Percentiles rank a stretch among this genome's conserved stretches.
Conservation (phyloP, 1,284 basidiomycete genomes). For the Thecaphora thlaspeos region DNA sequence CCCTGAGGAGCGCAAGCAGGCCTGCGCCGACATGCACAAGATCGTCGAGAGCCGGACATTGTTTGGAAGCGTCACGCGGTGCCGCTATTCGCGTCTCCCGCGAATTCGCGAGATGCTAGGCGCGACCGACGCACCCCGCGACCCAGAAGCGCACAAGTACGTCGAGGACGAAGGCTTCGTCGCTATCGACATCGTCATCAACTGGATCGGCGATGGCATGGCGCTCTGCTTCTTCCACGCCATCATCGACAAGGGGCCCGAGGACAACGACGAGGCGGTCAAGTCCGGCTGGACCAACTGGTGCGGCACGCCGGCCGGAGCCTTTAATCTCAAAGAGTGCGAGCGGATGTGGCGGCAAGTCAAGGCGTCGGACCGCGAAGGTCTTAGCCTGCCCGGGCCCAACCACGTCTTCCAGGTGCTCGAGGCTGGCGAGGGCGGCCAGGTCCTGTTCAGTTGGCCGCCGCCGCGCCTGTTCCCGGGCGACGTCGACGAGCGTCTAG, state of each 20-base stretch:
- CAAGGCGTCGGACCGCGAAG: conserved; percentile 9
- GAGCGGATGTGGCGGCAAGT: conserved; percentile 33
- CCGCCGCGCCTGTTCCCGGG: conserved; percentile 59
- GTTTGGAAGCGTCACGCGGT: conserved; percentile 87
- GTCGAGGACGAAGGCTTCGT: conserved; percentile 77
- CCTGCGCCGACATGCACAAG: conserved; percentile 67
- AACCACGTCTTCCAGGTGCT: conserved; percentile 78
- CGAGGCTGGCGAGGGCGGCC: conserved; percentile 62
- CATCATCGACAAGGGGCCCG: conserved; percentile 66
- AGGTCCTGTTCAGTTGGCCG: conserved; percentile 81
- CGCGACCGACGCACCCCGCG: conserved; percentile 56
- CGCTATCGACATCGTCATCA: conserved; percentile 87
- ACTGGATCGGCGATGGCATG: conserved; percentile 86
- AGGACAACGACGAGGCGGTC: conserved; percentile 75
- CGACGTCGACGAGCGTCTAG: conserved; percentile 4
- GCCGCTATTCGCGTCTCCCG: conserved; percentile 61
- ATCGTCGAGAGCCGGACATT: conserved; percentile 77
- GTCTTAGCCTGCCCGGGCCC: conserved; percentile 35
- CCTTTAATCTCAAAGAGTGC: conserved; percentile 57
- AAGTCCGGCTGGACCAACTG: conserved; percentile 88
- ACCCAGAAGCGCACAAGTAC: conserved; percentile 68
- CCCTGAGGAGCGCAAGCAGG: conserved; percentile 70
- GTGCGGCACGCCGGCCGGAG: conserved; percentile 72
- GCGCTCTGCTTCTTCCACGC: conserved; percentile 94
- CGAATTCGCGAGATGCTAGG: conserved; percentile 61